Evolutionary conservation across 306 rosid genomes (phyloP).

Genomic region (Quercus robur): DNA sequence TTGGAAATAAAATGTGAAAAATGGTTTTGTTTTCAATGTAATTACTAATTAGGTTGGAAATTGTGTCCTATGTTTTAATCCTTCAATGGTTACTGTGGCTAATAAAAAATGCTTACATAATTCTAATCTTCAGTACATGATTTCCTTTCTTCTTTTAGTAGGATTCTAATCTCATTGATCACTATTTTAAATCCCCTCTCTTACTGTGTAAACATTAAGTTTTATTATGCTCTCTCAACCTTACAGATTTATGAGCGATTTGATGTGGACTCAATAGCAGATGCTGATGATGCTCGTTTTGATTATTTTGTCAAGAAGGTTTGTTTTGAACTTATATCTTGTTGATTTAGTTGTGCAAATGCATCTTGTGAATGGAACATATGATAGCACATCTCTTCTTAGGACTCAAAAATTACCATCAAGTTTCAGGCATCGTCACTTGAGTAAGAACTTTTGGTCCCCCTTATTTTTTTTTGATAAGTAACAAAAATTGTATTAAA

Average conservation of each 20-base stretch:
- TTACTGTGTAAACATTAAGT: not conserved
- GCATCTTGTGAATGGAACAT: not conserved
- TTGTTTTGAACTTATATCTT: constrained; percentile 1
- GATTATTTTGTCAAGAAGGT: constrained; percentile 82
- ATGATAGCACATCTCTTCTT: not conserved
- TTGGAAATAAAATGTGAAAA: not conserved
- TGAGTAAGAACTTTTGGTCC: not conserved
- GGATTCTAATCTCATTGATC: constrained; percentile 1
- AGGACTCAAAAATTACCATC: not conserved
- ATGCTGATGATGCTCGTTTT: constrained; percentile 83
- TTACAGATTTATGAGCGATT: constrained; percentile 72
- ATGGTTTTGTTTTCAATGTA: not conserved
- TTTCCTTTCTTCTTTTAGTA: constrained; percentile 3
- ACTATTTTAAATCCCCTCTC: constrained; percentile 10
- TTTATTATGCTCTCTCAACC: constrained; percentile 16
- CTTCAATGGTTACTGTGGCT: not conserved
- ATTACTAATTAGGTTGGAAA: not conserved
- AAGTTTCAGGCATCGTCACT: not conserved
- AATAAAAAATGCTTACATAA: not conserved
- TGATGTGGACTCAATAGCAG: constrained; percentile 51
- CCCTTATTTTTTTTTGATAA: not conserved
- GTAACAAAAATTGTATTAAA: no score
- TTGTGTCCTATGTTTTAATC: not conserved
- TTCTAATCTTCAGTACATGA: not conserved
- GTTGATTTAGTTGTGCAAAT: constrained; percentile 3